These are phyloP conservation scores for Taphrina deformans DNA, from an alignment of 1,139 yeast genomes.

Conservation along the genomic window DNA sequence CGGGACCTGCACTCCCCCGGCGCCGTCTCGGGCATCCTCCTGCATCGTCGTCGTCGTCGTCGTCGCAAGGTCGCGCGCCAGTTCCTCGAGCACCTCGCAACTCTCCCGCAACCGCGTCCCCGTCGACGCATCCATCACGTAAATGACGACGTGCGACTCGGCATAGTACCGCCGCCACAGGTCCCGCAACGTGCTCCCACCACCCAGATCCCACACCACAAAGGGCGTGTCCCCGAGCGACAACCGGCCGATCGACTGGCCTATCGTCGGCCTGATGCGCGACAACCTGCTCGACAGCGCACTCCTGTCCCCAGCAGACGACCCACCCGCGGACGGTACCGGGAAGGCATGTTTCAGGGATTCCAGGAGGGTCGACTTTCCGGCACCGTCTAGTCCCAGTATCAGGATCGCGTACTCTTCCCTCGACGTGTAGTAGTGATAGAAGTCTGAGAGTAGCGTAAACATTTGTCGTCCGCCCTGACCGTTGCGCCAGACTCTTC, in stretches of 20 bases:
- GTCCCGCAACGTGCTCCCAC: constrained; percentile 75
- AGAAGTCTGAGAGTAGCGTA: constrained; percentile 18
- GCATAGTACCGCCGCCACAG: constrained; percentile 86
- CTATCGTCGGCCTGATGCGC: constrained; percentile 58
- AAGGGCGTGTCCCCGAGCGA: constrained; percentile 43
- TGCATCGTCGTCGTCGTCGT: constrained; percentile 45
- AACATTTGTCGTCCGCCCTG: no score
- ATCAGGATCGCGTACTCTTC: constrained; percentile 70
- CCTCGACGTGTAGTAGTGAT: background rate
- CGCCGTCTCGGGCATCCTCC: no score
- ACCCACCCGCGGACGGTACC: background rate
- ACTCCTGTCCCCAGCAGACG: background rate
- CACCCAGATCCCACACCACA: constrained; percentile 96
- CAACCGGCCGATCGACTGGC: constrained; percentile 53
- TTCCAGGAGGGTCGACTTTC: constrained; percentile 59
- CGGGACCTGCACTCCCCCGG: constrained; percentile 56
- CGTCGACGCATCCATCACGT: constrained; percentile 89
- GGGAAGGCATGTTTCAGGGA: constrained; percentile 34
- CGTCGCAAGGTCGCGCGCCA: constrained; percentile 45
- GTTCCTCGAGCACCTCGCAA: constrained; percentile 51
- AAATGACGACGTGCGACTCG: constrained; percentile 87
- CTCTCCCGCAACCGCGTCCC: constrained; percentile 81
- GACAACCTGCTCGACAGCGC: background rate
- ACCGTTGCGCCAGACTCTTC: no score
- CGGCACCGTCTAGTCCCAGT: constrained; percentile 92